Evolutionary conservation across 495 filamentous ascomycete genomes (phyloP).

Genomic region (Polyplosphaeria fusca): DNA sequence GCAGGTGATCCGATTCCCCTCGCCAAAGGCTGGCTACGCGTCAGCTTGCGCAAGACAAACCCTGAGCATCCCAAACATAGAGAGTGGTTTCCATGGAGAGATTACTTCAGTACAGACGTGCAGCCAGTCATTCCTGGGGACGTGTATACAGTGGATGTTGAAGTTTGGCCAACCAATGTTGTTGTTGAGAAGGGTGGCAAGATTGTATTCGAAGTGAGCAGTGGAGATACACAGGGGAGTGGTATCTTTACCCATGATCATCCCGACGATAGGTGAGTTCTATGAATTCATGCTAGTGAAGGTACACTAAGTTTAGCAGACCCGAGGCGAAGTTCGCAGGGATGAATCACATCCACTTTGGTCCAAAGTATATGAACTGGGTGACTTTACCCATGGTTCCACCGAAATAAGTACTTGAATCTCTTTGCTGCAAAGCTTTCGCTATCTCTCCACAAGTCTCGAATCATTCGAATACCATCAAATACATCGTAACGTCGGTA

Average conservation of each 20-base stretch:
- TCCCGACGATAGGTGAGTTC: conserved; percentile 40
- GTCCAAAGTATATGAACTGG: conserved; percentile 50
- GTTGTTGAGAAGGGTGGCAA: conserved; percentile 54
- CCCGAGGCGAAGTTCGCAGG: conserved; percentile 48
- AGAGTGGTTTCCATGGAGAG: conserved; percentile 54
- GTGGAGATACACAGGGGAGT: conserved; percentile 60
- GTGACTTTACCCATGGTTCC: conserved; percentile 58
- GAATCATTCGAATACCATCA: no score
- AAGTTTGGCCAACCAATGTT: conserved; percentile 68
- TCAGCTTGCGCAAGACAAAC: conserved; percentile 54
- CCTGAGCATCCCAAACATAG: conserved; percentile 49
- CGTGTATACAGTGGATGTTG: conserved; percentile 62
- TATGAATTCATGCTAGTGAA: no score
- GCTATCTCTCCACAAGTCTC: no score
- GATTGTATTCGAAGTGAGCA: conserved; percentile 57
- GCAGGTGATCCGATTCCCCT: conserved; percentile 52
- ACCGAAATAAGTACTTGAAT: conserved; percentile 22
- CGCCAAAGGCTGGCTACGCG: conserved; percentile 57
- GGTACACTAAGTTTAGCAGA: no score
- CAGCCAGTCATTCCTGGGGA: conserved; percentile 52
- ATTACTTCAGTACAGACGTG: conserved; percentile 59
- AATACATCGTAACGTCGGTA: no score
- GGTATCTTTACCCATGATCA: conserved; percentile 58
- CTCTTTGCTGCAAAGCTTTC: no score
- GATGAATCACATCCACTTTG: conserved; percentile 57